These are phyloP conservation scores for Hypoxylon sp. DNA, from an alignment of 2,329 filamentous ascomycete species.

Conservation along the genomic window DNA sequence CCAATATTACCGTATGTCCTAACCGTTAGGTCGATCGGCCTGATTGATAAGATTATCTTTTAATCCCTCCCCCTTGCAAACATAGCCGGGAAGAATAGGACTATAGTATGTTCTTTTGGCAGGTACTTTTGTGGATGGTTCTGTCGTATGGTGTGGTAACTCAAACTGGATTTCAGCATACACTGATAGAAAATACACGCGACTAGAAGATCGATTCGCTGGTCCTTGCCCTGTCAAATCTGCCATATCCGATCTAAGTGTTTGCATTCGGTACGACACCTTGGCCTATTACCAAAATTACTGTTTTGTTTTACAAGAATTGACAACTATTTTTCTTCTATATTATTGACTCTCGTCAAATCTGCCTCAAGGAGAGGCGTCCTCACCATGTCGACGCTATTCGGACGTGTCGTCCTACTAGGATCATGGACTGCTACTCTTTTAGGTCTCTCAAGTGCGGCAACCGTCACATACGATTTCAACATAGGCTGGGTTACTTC, in stretches of 20 bases:
- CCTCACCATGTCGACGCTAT: conserved; percentile 32
- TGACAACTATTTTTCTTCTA: background rate
- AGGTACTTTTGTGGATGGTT: background rate
- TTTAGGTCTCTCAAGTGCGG: conserved; percentile 48
- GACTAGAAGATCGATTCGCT: conserved; percentile 10
- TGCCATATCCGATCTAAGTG: background rate
- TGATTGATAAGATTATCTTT: conserved; percentile 41
- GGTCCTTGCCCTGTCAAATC: conserved; percentile 2
- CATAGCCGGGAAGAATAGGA: conserved; percentile 10
- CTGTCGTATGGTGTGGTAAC: conserved; percentile 1
- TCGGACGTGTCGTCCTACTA: conserved; percentile 20
- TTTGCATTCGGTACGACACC: conserved; percentile 4
- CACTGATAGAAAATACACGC: background rate
- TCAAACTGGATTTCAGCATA: background rate
- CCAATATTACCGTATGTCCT: conserved; percentile 17
- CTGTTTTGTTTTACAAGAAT: background rate
- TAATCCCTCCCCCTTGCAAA: conserved; percentile 9
- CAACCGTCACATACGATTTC: conserved; percentile 69
- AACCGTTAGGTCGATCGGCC: conserved; percentile 10
- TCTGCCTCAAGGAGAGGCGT: conserved; percentile 6
- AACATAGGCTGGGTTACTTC: conserved; percentile 75
- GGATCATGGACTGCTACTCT: conserved; percentile 32
- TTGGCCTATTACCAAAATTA: background rate
- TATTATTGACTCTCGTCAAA: conserved; percentile 1
- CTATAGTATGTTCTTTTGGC: conserved; percentile 1